A percentile compares a stretch with the other conserved stretches of the same genome.
phyloP scores from a whole-genome alignment of 768 basidiomycete species.

The Pleurotus cornucopiae region DNA sequence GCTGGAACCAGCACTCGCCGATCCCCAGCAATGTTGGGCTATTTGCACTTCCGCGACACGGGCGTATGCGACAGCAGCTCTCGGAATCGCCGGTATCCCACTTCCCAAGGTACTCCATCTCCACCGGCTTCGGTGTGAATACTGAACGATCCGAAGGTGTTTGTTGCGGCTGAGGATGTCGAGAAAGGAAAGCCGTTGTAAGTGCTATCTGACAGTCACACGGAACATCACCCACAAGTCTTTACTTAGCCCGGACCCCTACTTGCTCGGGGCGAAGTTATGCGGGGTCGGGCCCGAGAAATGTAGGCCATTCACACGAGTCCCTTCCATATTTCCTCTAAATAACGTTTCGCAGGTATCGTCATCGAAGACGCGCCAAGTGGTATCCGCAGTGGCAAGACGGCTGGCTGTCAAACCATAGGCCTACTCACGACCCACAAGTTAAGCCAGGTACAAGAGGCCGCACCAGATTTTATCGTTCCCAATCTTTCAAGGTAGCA shows the following conservation, averaged over 20 bases:
- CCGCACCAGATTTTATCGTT: constrained; percentile 65
- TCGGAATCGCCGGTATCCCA: constrained; percentile 63
- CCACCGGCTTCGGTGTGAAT: not conserved
- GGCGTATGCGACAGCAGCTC: constrained; percentile 68
- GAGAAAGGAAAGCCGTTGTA: constrained; percentile 76
- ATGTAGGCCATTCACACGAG: constrained; percentile 35
- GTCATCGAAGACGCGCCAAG: constrained; percentile 92
- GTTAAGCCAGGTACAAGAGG: constrained; percentile 60
- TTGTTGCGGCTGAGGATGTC: constrained; percentile 85
- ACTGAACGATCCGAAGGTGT: constrained; percentile 25
- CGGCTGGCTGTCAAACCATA: constrained; percentile 82
- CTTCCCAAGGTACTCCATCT: constrained; percentile 40
- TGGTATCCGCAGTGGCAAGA: constrained; percentile 74
- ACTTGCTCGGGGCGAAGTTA: constrained; percentile 76
- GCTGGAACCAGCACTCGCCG: constrained; percentile 30
- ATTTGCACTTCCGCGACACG: constrained; percentile 86
- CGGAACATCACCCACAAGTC: not conserved
- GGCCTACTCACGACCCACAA: constrained; percentile 81
- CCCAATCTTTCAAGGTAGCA: constrained; percentile 63
- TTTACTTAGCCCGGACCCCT: constrained; percentile 75
- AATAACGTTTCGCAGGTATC: constrained; percentile 41
- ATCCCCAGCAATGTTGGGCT: constrained; percentile 71
- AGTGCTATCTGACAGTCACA: constrained; percentile 2
- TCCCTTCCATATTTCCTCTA: constrained; percentile 6
- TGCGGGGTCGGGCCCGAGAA: constrained; percentile 60